These are phyloP conservation scores for Cajanus cajan DNA, from an alignment of 306 rosid genomes.

Conservation along the genomic window DNA sequence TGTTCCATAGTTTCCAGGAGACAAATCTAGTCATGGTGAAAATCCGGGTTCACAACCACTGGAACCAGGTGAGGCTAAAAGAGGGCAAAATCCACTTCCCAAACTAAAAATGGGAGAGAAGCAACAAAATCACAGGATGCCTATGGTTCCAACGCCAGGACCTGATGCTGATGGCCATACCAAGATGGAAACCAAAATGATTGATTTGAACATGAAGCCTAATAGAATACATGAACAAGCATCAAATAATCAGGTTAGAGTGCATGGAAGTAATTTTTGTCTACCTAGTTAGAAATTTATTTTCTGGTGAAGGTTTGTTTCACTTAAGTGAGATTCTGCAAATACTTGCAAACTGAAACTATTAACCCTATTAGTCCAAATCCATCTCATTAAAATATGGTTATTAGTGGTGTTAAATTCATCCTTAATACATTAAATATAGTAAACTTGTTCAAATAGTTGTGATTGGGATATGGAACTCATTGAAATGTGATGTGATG, in stretches of 20 bases:
- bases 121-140: slow-evolving; percentile 63
- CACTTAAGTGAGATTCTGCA: not conserved
- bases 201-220: slow-evolving; percentile 94
- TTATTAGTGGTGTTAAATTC: not conserved
- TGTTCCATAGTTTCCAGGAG: slow-evolving; percentile 84
- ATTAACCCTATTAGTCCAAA: not conserved
- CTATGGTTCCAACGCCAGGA: slow-evolving; percentile 42
- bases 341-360: not conserved
- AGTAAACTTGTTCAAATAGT: not conserved
- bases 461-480: not conserved
- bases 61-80: slow-evolving; percentile 54
- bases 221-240: slow-evolving; percentile 79
- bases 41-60: slow-evolving; percentile 41
- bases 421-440: slow-evolving; percentile 1
- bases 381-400: not conserved
- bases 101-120: slow-evolving; percentile 56
- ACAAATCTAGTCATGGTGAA: slow-evolving; percentile 57
- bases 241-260: slow-evolving; percentile 81
- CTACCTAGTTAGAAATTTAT: not conserved
- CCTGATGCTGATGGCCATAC: slow-evolving; percentile 60
- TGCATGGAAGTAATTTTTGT: not conserved
- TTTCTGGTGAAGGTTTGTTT: not conserved
- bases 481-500: slow-evolving; percentile 1
- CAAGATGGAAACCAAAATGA: slow-evolving; percentile 73
- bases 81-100: slow-evolving; percentile 54